A percentile compares a stretch with the other conserved stretches of the same genome.
These are phyloP conservation scores for Colletotrichum liriopes DNA, from an alignment of 2,329 filamentous ascomycete species.

Conservation along the genomic window DNA sequence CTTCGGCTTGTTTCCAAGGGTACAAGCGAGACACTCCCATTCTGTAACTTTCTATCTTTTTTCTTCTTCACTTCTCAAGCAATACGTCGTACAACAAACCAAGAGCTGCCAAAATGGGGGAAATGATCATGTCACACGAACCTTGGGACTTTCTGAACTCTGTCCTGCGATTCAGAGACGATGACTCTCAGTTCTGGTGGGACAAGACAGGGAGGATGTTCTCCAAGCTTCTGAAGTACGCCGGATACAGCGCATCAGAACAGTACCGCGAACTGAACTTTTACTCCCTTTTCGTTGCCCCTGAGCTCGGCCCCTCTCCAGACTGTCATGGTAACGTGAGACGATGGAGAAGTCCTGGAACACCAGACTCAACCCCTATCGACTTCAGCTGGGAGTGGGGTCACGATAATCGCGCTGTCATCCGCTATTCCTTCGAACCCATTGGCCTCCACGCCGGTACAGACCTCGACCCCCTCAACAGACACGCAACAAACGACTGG, in stretches of 20 bases:
- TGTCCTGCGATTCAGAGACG: conserved; percentile 35
- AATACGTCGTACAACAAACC: neutral
- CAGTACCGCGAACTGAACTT: conserved; percentile 41
- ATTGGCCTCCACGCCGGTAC: conserved; percentile 35
- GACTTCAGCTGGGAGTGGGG: conserved; percentile 43
- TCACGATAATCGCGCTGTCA: conserved; percentile 6
- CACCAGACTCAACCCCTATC: conserved; percentile 37
- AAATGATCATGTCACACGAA: conserved; percentile 38
- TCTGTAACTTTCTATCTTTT: neutral
- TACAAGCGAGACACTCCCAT: too few relatives aligned
- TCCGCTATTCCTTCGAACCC: conserved; percentile 39
- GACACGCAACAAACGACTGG: conserved; percentile 37
- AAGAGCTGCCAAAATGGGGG: conserved; percentile 30
- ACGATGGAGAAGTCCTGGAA: conserved; percentile 36
- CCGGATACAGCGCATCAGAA: conserved; percentile 36
- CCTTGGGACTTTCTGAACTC: conserved; percentile 41
- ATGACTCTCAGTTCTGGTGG: conserved; percentile 41
- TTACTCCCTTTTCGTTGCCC: conserved; percentile 40
- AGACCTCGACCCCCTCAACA: conserved; percentile 37
- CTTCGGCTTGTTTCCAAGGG: neutral
- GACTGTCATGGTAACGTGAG: conserved; percentile 36
- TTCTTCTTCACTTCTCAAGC: neutral
- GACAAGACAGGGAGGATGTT: conserved; percentile 38
- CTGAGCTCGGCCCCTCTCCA: conserved; percentile 36
- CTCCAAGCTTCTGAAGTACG: conserved; percentile 36